Conservation (phyloP, 225 moss, liverwort and hornwort genomes). For the Asterella californica region DNA sequence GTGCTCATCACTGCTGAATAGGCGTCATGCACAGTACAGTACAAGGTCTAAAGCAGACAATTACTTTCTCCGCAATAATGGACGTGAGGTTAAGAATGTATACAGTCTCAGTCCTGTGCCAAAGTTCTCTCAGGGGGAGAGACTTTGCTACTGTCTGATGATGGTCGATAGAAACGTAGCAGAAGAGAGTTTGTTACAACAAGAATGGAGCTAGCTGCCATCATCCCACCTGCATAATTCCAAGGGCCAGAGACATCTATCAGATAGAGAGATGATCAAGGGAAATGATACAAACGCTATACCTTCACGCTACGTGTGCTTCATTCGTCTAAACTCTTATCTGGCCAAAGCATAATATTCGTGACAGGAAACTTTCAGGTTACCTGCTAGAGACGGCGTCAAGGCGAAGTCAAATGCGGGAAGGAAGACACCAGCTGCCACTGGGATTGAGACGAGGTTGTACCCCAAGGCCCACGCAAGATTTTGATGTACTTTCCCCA, state of each 20-base stretch:
- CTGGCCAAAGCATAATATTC: background rate
- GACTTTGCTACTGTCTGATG: conserved; percentile 11
- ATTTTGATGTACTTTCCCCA: conserved; percentile 89
- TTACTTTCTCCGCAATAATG: background rate
- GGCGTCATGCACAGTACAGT: too few species aligned
- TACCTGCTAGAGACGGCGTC: conserved; percentile 69
- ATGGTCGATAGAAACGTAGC: conserved; percentile 58
- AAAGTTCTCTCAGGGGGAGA: background rate
- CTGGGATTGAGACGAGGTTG: conserved; percentile 66
- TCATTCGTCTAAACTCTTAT: background rate
- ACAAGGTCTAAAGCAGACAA: background rate
- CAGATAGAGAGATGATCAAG: background rate
- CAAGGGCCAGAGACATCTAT: background rate
- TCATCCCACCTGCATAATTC: conserved; percentile 68
- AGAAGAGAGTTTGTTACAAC: conserved; percentile 81
- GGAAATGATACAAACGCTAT: background rate
- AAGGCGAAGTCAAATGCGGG: conserved; percentile 78
- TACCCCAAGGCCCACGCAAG: conserved; percentile 82
- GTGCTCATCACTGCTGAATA: background rate
- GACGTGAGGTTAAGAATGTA: background rate
- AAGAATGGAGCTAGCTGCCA: conserved; percentile 83
- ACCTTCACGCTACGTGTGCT: too few species aligned
- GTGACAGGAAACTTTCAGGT: background rate
- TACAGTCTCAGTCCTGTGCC: conserved; percentile 4
- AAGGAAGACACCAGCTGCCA: conserved; percentile 81